phyloP scores from a whole-genome alignment of 2,329 filamentous ascomycete genomes.

The Diaporthe ampelina region DNA sequence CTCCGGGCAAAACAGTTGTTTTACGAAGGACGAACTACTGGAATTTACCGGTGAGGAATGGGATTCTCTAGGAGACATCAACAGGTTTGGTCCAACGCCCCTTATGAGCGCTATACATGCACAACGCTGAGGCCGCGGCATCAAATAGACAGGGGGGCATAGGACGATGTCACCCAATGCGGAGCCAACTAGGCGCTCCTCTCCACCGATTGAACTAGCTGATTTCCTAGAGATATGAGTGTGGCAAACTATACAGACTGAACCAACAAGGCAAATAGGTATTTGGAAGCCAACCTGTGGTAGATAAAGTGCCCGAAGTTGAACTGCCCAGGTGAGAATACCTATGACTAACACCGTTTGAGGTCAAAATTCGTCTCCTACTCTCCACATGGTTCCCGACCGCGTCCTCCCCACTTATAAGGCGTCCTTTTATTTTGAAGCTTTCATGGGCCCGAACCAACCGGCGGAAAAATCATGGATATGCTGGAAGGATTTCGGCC shows the following conservation, averaged over 20 bases:
- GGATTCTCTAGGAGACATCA: conserved; percentile 1
- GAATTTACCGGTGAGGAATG: background rate
- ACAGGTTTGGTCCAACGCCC: background rate
- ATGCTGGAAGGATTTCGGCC: conserved; percentile 3
- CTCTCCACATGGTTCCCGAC: background rate
- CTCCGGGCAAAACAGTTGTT: conserved; percentile 9
- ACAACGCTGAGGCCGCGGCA: conserved; percentile 1
- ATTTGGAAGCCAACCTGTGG: background rate
- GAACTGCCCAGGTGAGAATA: no score
- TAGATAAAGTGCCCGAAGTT: background rate
- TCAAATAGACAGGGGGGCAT: conserved; percentile 12
- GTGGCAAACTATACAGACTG: background rate
- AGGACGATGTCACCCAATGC: conserved; percentile 10
- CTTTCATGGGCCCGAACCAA: background rate
- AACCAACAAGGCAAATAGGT: background rate
- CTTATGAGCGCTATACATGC: conserved; percentile 14
- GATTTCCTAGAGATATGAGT: background rate
- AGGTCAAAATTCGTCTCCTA: background rate
- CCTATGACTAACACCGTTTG: background rate
- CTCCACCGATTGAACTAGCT: background rate
- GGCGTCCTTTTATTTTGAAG: background rate
- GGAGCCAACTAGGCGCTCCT: background rate
- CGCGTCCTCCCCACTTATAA: background rate
- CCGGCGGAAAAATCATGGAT: background rate
- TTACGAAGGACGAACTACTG: background rate